Evolutionary conservation across 768 basidiomycete genomes (phyloP).

Genomic region (Termitomyces sp.): DNA sequence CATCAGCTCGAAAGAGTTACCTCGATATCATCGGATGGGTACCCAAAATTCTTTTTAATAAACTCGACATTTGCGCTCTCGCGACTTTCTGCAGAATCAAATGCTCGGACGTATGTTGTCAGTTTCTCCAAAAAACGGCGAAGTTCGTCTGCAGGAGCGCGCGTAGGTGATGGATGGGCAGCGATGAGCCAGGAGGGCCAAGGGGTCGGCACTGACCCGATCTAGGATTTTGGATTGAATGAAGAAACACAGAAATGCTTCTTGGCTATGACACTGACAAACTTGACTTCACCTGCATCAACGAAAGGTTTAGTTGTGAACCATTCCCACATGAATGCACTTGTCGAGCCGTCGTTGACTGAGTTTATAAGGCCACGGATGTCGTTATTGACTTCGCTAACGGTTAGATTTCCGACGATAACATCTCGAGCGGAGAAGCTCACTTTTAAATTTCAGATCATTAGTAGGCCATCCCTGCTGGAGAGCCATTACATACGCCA

Average conservation of each 20-base stretch:
- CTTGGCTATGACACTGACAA: conserved; percentile 46
- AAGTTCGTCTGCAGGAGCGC: conserved; percentile 46
- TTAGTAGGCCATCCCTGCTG: conserved; percentile 76
- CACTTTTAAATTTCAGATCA: conserved; percentile 67
- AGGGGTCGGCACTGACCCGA: conserved; percentile 82
- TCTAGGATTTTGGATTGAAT: conserved; percentile 33
- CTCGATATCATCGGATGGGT: conserved; percentile 76
- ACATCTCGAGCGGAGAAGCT: conserved; percentile 4
- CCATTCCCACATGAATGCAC: conserved; percentile 95
- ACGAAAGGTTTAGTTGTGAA: conserved; percentile 72
- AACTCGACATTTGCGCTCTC: conserved; percentile 61
- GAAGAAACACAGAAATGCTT: not conserved
- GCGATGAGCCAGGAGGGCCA: conserved; percentile 98
- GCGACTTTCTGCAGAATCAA: conserved; percentile 55
- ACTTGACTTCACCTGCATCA: conserved; percentile 74
- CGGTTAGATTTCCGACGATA: not conserved
- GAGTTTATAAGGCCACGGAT: conserved; percentile 78
- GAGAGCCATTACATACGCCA: conserved; percentile 93
- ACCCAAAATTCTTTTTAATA: conserved; percentile 74
- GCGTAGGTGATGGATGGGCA: conserved; percentile 61
- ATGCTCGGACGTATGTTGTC: conserved; percentile 58
- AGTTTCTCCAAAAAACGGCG: conserved; percentile 57
- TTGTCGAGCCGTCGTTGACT: conserved; percentile 84
- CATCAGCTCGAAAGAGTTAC: conserved; percentile 26
- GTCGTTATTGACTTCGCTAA: conserved; percentile 63